Evolutionary conservation across 306 rosid species (phyloP).

Genomic region (Prunus armeniaca): DNA sequence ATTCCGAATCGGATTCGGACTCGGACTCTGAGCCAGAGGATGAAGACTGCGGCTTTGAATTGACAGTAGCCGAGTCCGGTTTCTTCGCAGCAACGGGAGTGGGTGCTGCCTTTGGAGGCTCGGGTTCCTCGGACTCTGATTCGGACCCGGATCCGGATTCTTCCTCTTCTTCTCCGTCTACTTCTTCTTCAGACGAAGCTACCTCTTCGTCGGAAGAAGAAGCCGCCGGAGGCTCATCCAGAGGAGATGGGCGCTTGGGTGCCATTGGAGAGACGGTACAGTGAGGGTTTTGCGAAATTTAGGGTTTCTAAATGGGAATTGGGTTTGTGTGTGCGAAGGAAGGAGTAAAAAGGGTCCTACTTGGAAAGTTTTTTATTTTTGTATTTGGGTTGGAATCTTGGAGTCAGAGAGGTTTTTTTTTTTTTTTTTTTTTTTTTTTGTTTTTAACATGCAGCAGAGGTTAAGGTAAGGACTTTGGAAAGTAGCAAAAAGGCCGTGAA

Average conservation of each 20-base stretch:
- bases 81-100: conserved; percentile 23
- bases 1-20: conserved; percentile 43
- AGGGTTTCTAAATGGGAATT: neutral
- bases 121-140: conserved; percentile 1
- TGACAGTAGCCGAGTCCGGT: conserved; percentile 19
- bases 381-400: neutral
- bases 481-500: neutral
- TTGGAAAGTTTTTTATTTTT: too few species aligned
- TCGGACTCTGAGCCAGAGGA: conserved; percentile 46
- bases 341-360: neutral
- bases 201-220: conserved; percentile 44
- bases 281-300: conserved; percentile 24
- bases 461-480: neutral
- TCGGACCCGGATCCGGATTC: conserved; percentile 16
- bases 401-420: too few species aligned
- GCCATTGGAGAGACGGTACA: conserved; percentile 40
- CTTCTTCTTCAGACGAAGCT: conserved; percentile 26
- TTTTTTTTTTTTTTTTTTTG: neutral
- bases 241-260: conserved; percentile 57
- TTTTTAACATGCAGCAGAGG: too few species aligned
- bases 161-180: conserved; percentile 28
- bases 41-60: conserved; percentile 24
- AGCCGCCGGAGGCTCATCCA: conserved; percentile 72
- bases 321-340: neutral
- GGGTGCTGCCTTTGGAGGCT: conserved; percentile 18